Percentiles rank a stretch among this genome's conserved stretches.
phyloP scores from a whole-genome alignment of 257 asterid genomes.

The Plectranthus barbatus region DNA sequence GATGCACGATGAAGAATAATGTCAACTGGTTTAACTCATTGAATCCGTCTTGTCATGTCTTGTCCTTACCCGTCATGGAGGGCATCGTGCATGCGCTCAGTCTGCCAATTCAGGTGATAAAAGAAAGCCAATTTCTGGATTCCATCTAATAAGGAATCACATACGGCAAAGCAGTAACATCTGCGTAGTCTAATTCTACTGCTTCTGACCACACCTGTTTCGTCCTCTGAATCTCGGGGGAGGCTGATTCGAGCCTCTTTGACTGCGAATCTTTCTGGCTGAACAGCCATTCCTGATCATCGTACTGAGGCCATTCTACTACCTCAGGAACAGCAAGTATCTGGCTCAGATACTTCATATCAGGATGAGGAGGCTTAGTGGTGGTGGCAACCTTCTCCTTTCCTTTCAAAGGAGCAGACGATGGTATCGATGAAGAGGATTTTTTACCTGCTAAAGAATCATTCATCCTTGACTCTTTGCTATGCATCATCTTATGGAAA shows the following conservation, averaged over 20 bases:
- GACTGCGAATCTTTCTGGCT: slow-evolving; percentile 7
- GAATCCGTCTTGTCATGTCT: background rate
- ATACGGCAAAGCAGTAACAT: slow-evolving; percentile 42
- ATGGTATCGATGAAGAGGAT: slow-evolving; percentile 1
- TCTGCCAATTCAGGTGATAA: background rate
- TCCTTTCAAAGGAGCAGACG: slow-evolving; percentile 10
- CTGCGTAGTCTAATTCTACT: slow-evolving; percentile 27
- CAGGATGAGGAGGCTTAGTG: slow-evolving; percentile 45
- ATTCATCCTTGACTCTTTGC: slow-evolving; percentile 18
- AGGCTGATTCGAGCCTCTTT: slow-evolving; percentile 23
- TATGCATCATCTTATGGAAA: slow-evolving; percentile 14
- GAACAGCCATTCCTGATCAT: slow-evolving; percentile 50
- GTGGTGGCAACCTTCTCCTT: slow-evolving; percentile 15
- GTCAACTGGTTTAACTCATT: background rate
- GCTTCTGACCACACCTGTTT: slow-evolving; percentile 53
- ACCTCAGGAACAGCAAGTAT: slow-evolving; percentile 39
- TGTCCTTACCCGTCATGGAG: background rate
- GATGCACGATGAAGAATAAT: background rate
- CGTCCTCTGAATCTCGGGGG: slow-evolving; percentile 14
- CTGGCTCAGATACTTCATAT: slow-evolving; percentile 31
- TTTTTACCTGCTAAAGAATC: slow-evolving; percentile 20
- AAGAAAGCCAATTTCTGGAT: background rate
- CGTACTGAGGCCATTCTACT: slow-evolving; percentile 33
- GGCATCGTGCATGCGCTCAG: background rate
- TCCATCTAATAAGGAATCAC: slow-evolving; percentile 46